These are phyloP conservation scores for Nakaseomyces bracarensis DNA, from an alignment of 1,139 yeast genomes.

Conservation along the genomic window DNA sequence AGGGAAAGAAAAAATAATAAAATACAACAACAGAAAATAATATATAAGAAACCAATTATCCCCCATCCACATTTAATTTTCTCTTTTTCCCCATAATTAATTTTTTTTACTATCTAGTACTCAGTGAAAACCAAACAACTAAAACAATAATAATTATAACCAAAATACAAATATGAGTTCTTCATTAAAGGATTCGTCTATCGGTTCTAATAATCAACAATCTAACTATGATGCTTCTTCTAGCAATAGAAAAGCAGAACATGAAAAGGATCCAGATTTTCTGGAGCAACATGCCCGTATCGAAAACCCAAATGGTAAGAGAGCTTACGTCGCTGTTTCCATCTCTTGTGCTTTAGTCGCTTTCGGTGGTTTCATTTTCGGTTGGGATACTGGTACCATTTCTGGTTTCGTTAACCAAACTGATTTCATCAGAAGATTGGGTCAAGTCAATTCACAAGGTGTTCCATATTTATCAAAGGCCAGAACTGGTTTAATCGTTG, in stretches of 20 bases:
- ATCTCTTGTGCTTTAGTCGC: conserved; percentile 42
- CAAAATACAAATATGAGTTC: background rate
- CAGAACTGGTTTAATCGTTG: conserved; percentile 54
- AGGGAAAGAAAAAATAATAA: too few species aligned
- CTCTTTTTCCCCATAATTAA: conserved; percentile 5
- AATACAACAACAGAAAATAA: background rate
- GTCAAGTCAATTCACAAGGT: conserved; percentile 44
- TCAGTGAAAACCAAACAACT: background rate
- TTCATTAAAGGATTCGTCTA: conserved; percentile 6
- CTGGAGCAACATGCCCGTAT: conserved; percentile 1
- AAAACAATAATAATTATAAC: background rate
- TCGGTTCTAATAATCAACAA: background rate
- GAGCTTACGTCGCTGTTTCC: conserved; percentile 34
- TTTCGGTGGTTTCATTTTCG: conserved; percentile 61
- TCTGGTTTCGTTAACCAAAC: conserved; percentile 69
- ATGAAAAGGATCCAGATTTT: background rate
- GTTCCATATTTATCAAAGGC: conserved; percentile 39
- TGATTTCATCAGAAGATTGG: conserved; percentile 46
- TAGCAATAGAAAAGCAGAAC: background rate
- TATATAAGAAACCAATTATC: conserved; percentile 1
- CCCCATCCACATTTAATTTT: background rate
- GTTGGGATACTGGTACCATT: conserved; percentile 73
- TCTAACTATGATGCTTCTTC: background rate
- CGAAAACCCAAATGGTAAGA: conserved; percentile 7
- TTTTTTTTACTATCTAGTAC: background rate